phyloP scores from a whole-genome alignment of 75 land plant species.

The Picea sitchensis region DNA sequence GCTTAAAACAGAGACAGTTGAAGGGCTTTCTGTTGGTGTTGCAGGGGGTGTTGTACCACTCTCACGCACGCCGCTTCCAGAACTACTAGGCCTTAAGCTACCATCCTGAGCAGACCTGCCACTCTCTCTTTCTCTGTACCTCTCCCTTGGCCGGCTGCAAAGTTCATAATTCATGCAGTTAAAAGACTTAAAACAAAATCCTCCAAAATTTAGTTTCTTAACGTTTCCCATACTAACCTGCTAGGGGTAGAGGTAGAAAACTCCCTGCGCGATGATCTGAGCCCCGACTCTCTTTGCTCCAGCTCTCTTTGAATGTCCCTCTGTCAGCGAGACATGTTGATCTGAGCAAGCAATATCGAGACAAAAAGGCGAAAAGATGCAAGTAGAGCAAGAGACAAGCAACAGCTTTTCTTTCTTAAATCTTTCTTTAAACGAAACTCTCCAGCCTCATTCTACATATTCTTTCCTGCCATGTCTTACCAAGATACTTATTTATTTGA shows the following conservation, averaged over 20 bases:
- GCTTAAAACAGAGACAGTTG: background rate
- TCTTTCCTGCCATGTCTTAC: background rate
- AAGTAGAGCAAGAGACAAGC: background rate
- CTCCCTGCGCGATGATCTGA: conserved; percentile 67
- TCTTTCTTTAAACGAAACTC: background rate
- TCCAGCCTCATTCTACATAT: background rate
- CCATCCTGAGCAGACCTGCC: conserved; percentile 56
- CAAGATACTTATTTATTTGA: conserved; percentile 2
- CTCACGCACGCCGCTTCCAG: conserved; percentile 33
- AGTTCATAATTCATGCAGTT: conserved; percentile 10
- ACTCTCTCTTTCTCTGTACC: conserved; percentile 75
- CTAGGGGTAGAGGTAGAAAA: conserved; percentile 56
- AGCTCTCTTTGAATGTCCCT: conserved; percentile 89
- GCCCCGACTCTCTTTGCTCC: conserved; percentile 84
- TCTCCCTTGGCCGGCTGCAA: conserved; percentile 70
- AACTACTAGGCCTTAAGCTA: conserved; percentile 36
- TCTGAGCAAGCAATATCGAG: background rate
- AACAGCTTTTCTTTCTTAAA: background rate
- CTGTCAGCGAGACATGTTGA: conserved; percentile 32
- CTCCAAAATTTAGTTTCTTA: background rate
- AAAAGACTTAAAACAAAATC: conserved; percentile 7
- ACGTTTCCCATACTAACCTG: conserved; percentile 27
- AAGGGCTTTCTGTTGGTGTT: conserved; percentile 32
- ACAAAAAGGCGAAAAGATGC: background rate
- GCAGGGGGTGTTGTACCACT: conserved; percentile 41